Evolutionary conservation across 2,329 filamentous ascomycete species (phyloP), one percentile per base, ranked within the genome.

Genomic region (Scedosporium minutisporum): DNA sequence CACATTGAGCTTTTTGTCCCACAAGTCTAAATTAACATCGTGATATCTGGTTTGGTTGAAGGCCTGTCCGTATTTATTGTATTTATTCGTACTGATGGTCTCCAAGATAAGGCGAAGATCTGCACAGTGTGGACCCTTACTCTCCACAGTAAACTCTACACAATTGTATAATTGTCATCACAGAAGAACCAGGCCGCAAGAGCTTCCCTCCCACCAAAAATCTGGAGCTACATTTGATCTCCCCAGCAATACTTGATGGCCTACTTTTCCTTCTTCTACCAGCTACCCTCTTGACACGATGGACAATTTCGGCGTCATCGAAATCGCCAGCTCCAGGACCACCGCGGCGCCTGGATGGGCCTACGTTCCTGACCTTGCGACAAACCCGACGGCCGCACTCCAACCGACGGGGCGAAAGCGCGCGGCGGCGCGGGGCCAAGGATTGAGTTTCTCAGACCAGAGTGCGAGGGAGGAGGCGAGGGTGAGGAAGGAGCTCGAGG

Each of bases 341-440:
- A 84, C 85, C 55, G 79, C 83, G 55, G 89, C 91, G 1, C 92
- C 93, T 1, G 93, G 93, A 70, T 97, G 92, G 89, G 91, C 91
- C 12, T 96, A 96, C 72, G 90, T 97, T 1, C 87, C 92, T 33
- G 91, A 96, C 71, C 80, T 83, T 63, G 81, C 84, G 62, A 80
- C 83, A 12, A 80, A 84, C 9, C 81, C 82, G 67, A 73, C 77
- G 60, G 72, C 79, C 61, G 80, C 80, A 64, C 75, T 78, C 66
- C 75, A 74, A 65, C 80, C 77, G 64, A 75, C 77, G 66, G 83
- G 82, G 79, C 83, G 89, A 65, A 96, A 96, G 76, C 88, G 91
- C 69, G 87, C 85, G 33, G 83, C 84, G 21, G 82, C 89, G 65
- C 83, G 80, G 69, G 74, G 81, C 64, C 78, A 78, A 4, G 78